Evolutionary conservation across 1,139 yeast species (phyloP), one percentile per base, ranked within the genome.

Genomic region (Yamadazyma mexicana): DNA sequence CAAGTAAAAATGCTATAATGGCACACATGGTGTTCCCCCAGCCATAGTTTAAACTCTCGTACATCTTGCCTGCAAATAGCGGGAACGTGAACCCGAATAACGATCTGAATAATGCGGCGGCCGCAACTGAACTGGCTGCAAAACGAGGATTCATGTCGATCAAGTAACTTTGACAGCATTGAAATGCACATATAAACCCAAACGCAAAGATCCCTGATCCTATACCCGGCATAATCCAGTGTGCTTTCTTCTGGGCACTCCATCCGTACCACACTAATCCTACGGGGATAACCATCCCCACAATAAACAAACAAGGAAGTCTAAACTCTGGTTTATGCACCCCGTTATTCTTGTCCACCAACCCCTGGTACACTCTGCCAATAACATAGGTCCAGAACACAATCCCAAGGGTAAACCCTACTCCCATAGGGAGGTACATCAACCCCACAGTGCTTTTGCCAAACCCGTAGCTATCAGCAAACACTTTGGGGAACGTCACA

Each of bases 11-110:
- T 1, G 70, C 73, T 37, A 71, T 59, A 33, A 67, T 52, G 2
- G 65, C 77, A 57, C 73, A 67, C 63, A 70, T 54, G 24, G 75
- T 67, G 47, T 70, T 70, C 10, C 69, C 76, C 75, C 75, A 69
- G 5, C 75, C 76, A 45, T 69, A 69, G 5, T 67, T 69, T 44
- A 71, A 46, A 29, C 51, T 57, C 20, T 50, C 59, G 43, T 70
- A 71, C 74, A 71, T 68, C 33, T 59, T 53, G 27, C 54, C 49
- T 8, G 76, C 76, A 49, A 69, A 67, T 17, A 70, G 52, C 2
- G 77, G 77, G 53, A 70, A 69, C 36, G 61, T 53, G 44, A 69
- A 69, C 4, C 75, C 77, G 49, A 70, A 67, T 25, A 69, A 50
- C 10, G 71, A 66, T 39, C 76, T 54, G 51, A 69, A 70, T 32